Evolutionary conservation across 192 early-diverging fungal species (phyloP).

Genomic region (Thoreauomyces humboldtii): DNA sequence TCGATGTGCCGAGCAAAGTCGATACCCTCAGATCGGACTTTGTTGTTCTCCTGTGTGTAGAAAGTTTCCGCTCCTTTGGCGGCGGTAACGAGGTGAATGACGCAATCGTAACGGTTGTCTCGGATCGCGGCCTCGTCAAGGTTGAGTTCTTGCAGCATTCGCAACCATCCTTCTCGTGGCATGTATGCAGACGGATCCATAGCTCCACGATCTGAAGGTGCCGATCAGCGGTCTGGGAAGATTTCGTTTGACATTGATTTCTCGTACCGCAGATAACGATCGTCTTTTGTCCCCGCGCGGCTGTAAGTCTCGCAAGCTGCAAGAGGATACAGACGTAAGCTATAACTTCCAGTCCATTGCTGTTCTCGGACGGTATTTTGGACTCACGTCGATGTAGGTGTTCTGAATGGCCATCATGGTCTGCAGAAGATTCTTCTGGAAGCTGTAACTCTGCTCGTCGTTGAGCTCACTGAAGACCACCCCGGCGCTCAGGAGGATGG

Average conservation of each 20-base stretch:
- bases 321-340: neutral
- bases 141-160: constrained; percentile 36
- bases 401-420: constrained; percentile 45
- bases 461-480: constrained; percentile 30
- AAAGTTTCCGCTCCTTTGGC: constrained; percentile 45
- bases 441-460: constrained; percentile 28
- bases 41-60: constrained; percentile 43
- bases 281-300: constrained; percentile 39
- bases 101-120: constrained; percentile 45
- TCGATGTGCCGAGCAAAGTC: constrained; percentile 40
- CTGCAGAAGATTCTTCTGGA: constrained; percentile 40
- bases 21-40: constrained; percentile 37
- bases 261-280: constrained; percentile 40
- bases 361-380: too few species aligned
- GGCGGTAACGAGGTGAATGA: constrained; percentile 45
- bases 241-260: neutral
- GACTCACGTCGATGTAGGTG: constrained; percentile 36
- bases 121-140: constrained; percentile 39
- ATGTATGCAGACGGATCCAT: constrained; percentile 50
- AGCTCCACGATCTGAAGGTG: constrained; percentile 31
- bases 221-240: too few species aligned
- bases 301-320: constrained; percentile 36
- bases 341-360: too few species aligned
- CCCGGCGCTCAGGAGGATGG: constrained; percentile 33
- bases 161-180: constrained; percentile 31